Evolutionary conservation across 305 asterid species (phyloP).

Genomic region (Stenogyne calaminthoides): DNA sequence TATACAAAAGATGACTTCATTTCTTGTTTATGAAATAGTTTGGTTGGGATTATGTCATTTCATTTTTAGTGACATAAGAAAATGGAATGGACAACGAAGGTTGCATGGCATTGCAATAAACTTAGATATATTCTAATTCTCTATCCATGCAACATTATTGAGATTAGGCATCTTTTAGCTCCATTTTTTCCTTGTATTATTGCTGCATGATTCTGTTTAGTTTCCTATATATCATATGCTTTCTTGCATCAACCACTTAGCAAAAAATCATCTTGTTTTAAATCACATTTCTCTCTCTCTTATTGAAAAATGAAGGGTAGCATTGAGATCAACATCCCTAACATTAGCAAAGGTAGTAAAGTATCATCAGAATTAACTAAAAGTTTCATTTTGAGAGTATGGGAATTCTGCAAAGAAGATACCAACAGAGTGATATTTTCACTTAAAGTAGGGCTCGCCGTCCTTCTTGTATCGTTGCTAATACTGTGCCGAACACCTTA

Average conservation of each 20-base stretch:
- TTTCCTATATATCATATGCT: constrained; percentile 26
- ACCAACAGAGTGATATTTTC: constrained; percentile 51
- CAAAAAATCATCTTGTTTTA: constrained; percentile 42
- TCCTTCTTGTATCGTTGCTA: constrained; percentile 59
- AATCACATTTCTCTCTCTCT: constrained; percentile 25
- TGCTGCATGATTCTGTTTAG: constrained; percentile 46
- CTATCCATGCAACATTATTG: constrained; percentile 58
- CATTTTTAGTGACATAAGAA: constrained; percentile 16
- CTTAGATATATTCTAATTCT: constrained; percentile 59
- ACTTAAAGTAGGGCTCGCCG: constrained; percentile 67
- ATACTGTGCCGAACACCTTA: constrained; percentile 54
- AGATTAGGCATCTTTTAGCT: constrained; percentile 56
- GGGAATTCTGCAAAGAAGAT: constrained; percentile 65
- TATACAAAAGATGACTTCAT: not conserved
- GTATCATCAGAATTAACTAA: constrained; percentile 25
- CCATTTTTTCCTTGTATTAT: constrained; percentile 49
- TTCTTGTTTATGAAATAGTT: constrained; percentile 3
- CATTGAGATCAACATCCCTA: constrained; percentile 49
- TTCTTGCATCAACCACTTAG: constrained; percentile 40
- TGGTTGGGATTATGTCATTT: not conserved
- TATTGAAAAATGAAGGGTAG: constrained; percentile 61
- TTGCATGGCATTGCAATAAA: constrained; percentile 29
- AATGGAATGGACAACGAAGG: constrained; percentile 34
- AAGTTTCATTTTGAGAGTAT: constrained; percentile 38
- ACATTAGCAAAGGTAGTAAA: constrained; percentile 31